Evolutionary conservation across 148 eudicot genomes (phyloP).

Genomic region (Oxyria digyna): DNA sequence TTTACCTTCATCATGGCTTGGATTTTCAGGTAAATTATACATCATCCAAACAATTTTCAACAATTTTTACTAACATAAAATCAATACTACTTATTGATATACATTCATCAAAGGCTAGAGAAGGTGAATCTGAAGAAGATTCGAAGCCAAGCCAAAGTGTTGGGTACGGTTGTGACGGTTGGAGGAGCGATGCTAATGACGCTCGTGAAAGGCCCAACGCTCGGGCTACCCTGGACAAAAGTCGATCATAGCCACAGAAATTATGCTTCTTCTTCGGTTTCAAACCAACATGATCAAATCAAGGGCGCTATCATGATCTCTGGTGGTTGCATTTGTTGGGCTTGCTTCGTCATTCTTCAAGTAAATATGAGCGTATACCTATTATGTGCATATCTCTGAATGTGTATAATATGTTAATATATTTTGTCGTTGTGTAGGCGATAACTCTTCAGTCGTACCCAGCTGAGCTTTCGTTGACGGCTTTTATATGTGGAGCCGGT

Average conservation of each 20-base stretch:
- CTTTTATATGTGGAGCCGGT: conserved; percentile 52
- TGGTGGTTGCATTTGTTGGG: conserved; percentile 54
- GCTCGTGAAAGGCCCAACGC: neutral
- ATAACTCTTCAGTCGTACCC: conserved; percentile 60
- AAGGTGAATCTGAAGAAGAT: conserved; percentile 10
- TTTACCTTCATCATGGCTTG: conserved; percentile 25
- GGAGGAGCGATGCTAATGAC: conserved; percentile 8
- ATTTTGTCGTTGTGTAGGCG: conserved; percentile 25
- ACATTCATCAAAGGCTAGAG: neutral
- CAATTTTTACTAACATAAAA: no score
- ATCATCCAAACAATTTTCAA: neutral
- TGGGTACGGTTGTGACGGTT: conserved; percentile 4
- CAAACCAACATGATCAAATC: conserved; percentile 24
- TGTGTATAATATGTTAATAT: no score
- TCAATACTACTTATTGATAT: neutral
- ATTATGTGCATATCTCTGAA: no score
- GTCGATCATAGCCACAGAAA: neutral
- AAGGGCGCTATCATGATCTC: conserved; percentile 63
- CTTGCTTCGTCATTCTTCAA: conserved; percentile 12
- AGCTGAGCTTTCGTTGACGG: conserved; percentile 65
- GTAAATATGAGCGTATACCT: neutral
- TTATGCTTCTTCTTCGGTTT: neutral
- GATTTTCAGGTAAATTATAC: conserved; percentile 10
- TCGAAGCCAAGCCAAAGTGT: conserved; percentile 5
- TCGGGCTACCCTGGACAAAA: neutral